These are phyloP conservation scores for Sporothrix brasiliensis DNA, from an alignment of 2,329 filamentous ascomycete genomes.

Conservation along the genomic window DNA sequence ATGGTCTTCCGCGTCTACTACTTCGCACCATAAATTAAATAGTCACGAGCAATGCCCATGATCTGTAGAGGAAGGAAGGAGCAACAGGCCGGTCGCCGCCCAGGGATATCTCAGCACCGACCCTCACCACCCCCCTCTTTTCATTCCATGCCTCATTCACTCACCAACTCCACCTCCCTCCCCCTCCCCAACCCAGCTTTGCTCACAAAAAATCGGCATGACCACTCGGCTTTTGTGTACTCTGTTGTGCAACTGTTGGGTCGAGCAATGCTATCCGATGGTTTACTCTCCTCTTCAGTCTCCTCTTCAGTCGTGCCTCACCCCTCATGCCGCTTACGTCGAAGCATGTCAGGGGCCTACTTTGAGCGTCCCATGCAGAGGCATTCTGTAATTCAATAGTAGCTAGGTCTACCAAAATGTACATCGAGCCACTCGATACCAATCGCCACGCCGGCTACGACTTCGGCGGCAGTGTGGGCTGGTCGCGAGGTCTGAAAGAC, in stretches of 20 bases:
- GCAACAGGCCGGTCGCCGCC: background rate
- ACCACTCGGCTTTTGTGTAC: background rate
- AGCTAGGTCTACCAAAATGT: background rate
- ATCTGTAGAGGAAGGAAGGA: background rate
- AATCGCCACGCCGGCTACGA: background rate
- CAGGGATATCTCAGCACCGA: background rate
- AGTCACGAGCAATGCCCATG: background rate
- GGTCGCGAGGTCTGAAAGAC: conserved; percentile 4
- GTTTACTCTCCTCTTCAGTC: background rate
- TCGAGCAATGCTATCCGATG: conserved; percentile 3
- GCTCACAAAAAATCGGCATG: background rate
- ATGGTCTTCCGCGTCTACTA: background rate
- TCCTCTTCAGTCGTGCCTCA: background rate
- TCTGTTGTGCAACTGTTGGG: conserved; percentile 6
- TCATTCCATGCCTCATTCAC: background rate
- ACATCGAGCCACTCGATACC: background rate
- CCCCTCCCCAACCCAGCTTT: background rate
- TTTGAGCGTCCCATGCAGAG: background rate
- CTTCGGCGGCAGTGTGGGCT: conserved; percentile 4
- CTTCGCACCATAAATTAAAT: conserved; percentile 8
- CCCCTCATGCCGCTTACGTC: background rate
- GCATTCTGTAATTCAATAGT: background rate
- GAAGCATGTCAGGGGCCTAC: background rate
- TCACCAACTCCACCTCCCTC: background rate
- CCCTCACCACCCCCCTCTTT: background rate